phyloP scores from a whole-genome alignment of 352 stramenopile species.

The Phytopythium litorale region DNA sequence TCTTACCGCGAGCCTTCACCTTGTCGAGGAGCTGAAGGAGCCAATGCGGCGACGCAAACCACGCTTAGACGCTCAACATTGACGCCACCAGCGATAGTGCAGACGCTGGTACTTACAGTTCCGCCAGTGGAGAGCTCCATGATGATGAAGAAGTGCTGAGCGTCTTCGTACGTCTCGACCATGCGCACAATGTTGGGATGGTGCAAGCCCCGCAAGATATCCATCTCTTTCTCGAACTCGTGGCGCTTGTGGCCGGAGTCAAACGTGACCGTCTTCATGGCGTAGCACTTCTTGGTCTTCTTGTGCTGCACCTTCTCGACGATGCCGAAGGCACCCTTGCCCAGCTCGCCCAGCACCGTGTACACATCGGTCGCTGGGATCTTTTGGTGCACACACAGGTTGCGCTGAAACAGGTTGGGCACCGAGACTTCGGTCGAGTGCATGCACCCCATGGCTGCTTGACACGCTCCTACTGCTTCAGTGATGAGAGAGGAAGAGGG shows the following conservation, averaged over 20 bases:
- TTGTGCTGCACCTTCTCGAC: conserved; percentile 73
- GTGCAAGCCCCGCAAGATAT: conserved; percentile 68
- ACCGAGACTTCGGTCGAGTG: conserved; percentile 44
- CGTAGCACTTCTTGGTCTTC: conserved; percentile 59
- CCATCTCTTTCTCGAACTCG: conserved; percentile 78
- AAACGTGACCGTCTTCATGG: conserved; percentile 81
- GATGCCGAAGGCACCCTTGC: conserved; percentile 67
- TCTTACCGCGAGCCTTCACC: conserved; percentile 37
- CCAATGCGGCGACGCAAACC: neutral
- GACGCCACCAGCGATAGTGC: neutral
- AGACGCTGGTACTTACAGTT: conserved; percentile 33
- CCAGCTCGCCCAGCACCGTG: conserved; percentile 46
- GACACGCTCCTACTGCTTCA: neutral
- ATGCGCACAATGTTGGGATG: conserved; percentile 81
- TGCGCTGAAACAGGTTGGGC: conserved; percentile 76
- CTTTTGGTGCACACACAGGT: conserved; percentile 74
- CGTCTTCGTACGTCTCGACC: conserved; percentile 75
- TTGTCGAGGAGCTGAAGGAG: conserved; percentile 45
- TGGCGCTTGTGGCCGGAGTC: conserved; percentile 49
- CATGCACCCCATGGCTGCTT: conserved; percentile 55
- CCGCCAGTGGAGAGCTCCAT: conserved; percentile 75
- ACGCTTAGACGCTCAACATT: neutral
- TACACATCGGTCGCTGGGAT: conserved; percentile 43
- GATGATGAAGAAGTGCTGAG: conserved; percentile 82
- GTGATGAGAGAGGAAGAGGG: neutral